phyloP scores from a whole-genome alignment of 1,284 basidiomycete species.

The Pisolithus thermaeus region DNA sequence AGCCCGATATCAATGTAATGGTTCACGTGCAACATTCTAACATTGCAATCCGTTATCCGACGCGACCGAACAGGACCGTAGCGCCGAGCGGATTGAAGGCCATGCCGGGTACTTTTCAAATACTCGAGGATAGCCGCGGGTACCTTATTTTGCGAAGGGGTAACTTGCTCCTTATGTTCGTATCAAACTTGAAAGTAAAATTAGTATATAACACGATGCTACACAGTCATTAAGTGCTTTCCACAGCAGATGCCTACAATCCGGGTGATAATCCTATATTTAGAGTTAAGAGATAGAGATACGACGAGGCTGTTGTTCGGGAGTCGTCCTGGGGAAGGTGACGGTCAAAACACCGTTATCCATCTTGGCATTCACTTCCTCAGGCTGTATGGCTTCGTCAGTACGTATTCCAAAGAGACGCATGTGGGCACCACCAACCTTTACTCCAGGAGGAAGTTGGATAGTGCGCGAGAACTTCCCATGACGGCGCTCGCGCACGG shows the following conservation, averaged over 20 bases:
- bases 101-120: no score
- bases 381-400: conserved; percentile 22
- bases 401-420: neutral
- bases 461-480: conserved; percentile 46
- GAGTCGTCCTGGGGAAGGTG: conserved; percentile 36
- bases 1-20: no score
- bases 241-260: neutral
- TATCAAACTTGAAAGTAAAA: no score
- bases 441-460: conserved; percentile 41
- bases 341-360: conserved; percentile 39
- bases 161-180: no score
- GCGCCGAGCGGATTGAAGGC: no score
- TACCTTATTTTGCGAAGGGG: no score
- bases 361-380: conserved; percentile 40
- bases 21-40: no score
- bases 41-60: no score
- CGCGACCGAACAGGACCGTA: no score
- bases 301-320: conserved; percentile 31
- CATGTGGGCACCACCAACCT: conserved; percentile 30
- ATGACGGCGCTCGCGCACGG: conserved; percentile 42
- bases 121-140: no score
- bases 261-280: no score
- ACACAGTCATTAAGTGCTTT: neutral
- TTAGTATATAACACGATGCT: neutral
- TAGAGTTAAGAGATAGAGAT: conserved; percentile 27